Evolutionary conservation across 352 stramenopile species (phyloP), one percentile per base, ranked within the genome.

Genomic region (Phytophthora podocarpi): DNA sequence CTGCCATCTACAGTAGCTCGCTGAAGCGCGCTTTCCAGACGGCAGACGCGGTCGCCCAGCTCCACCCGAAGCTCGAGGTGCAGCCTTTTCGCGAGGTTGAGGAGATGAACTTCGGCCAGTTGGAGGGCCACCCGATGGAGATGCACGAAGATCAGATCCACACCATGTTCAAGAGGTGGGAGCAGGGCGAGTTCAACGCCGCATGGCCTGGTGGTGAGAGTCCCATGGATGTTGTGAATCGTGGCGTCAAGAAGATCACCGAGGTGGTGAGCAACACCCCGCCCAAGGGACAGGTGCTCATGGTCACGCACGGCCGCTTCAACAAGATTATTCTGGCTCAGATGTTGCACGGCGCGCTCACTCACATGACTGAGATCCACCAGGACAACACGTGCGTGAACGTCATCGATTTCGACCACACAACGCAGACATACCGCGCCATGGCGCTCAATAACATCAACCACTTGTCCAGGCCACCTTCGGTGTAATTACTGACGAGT

Each of bases 361-460:
- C 67, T 2, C 55, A 78, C 27, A 94, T 93, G 78, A 72, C 87
- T 24, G 72, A 82, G 11, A 71, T 94, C 28, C 41, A 64, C n/a
- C 85, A 94, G 57, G 82, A 91, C 70, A 94, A 94, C 70, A 93
- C 85, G 50, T 94, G 85, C 63, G 79, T 94, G 27, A 94, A 94
- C 61, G 82, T 94, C 36, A 64, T 94, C n/a, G 85, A 94, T 60
- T 94, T 72, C 36, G 80, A 91, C 59, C 81, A 84, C 59, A 24
- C 24, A 7, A 86, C 76, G 20, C 67, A 74, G n/a, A 66, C 58
- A 5, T 94, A 78, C 64, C 55, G 39, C 21, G 68, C 78, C n/a
- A 82, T 92, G 59, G 74, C 71, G 41, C 71, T 94, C 62, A 94
- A 94, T 64, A 87, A 73, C 66, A 88, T 77, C 42, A 76, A 72